Evolutionary conservation across 352 stramenopile species (phyloP).

Genomic region (Chrysophaeum taylorii): DNA sequence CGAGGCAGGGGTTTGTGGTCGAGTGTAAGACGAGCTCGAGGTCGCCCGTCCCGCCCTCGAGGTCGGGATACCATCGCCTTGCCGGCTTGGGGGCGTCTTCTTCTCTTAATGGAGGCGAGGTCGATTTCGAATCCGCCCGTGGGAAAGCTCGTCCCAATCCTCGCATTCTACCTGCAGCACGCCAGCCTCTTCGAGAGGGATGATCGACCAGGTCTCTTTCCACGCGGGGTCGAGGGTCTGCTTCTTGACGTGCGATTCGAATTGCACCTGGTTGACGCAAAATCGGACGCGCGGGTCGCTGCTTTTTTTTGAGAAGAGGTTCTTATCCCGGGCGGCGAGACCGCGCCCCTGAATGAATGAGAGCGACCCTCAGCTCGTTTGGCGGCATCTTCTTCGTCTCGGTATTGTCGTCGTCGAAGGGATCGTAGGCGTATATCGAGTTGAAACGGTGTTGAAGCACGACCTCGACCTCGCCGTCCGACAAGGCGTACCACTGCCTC

Average conservation of each 20-base stretch:
- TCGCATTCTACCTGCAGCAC: neutral
- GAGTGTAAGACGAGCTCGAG: slow-evolving; percentile 5
- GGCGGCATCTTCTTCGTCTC: slow-evolving; percentile 7
- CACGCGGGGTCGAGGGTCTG: neutral
- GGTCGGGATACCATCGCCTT: neutral
- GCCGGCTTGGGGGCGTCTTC: too few species aligned
- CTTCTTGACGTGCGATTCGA: neutral
- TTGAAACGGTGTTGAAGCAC: neutral
- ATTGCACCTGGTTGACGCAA: too few species aligned
- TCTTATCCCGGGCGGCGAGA: slow-evolving; percentile 7
- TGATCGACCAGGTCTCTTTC: neutral
- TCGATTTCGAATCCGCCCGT: neutral
- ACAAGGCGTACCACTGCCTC: neutral
- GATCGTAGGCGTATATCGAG: too few species aligned
- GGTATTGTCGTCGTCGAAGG: too few species aligned
- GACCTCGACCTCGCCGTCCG: neutral
- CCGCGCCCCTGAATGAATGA: neutral
- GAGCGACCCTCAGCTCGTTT: neutral
- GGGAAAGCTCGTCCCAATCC: neutral
- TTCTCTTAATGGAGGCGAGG: neutral
- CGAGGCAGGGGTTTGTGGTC: neutral
- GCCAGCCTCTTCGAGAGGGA: neutral
- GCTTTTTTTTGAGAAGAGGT: slow-evolving; percentile 3
- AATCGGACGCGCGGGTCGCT: too few species aligned
- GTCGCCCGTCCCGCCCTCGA: neutral